Evolutionary conservation across 2,329 filamentous ascomycete genomes (phyloP).

Genomic region (Aspergillus amoenus): DNA sequence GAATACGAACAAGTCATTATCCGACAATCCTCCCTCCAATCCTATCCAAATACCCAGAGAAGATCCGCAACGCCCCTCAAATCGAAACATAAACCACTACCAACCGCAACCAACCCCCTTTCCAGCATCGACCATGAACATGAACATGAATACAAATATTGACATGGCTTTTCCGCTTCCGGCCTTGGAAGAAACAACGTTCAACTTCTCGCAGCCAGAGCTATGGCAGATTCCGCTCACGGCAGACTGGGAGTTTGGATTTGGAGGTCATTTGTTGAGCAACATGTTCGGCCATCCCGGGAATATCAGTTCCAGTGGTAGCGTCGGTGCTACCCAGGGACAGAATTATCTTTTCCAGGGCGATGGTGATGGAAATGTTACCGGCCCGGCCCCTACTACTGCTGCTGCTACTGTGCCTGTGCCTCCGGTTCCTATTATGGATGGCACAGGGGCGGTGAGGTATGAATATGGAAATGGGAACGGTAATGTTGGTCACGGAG

Average conservation of each 20-base stretch:
- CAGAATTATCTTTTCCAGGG: constrained; percentile 6
- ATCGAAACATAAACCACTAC: not conserved
- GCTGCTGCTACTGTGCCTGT: not conserved
- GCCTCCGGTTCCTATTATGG: not conserved
- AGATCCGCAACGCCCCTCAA: not conserved
- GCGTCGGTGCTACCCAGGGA: not conserved
- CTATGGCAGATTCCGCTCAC: constrained; percentile 90
- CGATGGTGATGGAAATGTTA: not conserved
- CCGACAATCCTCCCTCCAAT: not conserved
- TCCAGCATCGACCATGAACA: constrained; percentile 4
- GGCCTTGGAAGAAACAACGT: constrained; percentile 4
- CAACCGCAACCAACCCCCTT: not conserved
- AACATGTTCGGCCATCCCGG: not conserved
- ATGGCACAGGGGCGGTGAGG: not conserved
- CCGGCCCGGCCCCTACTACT: not conserved
- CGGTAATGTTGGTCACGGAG: not conserved
- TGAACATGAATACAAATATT: not conserved
- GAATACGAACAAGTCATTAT: not conserved
- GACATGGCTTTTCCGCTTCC: constrained; percentile 23
- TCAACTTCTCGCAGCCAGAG: constrained; percentile 49
- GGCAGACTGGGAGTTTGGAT: constrained; percentile 70
- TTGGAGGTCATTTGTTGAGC: constrained; percentile 23
- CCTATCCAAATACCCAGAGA: not conserved
- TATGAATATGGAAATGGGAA: not conserved
- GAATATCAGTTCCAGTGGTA: not conserved